A percentile compares a stretch with the other conserved stretches of the same genome.
phyloP scores from a whole-genome alignment of 2,329 filamentous ascomycete species.

The Dothistroma septosporum region DNA sequence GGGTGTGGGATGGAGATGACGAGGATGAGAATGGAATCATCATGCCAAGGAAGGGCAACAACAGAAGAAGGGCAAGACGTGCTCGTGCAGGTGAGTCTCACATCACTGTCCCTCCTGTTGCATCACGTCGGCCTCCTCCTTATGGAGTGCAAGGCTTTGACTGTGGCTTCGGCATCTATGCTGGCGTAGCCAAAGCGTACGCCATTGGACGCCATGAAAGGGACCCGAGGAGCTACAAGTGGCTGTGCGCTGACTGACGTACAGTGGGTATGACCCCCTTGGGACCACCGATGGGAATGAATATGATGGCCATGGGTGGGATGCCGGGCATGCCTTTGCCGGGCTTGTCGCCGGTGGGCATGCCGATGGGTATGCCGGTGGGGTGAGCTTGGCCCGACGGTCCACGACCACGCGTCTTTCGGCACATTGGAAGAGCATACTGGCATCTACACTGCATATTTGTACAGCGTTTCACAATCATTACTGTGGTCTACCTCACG shows the following conservation, averaged over 20 bases:
- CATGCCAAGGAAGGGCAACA: not conserved
- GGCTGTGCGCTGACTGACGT: conserved; percentile 4
- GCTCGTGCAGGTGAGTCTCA: not conserved
- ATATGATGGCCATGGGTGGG: conserved; percentile 2
- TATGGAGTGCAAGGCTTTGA: not conserved
- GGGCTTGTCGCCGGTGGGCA: not conserved
- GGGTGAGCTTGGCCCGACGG: not conserved
- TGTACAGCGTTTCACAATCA: not conserved
- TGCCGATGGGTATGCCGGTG: not conserved
- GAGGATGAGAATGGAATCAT: conserved; percentile 7
- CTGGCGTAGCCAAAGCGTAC: not conserved
- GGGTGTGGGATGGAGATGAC: conserved; percentile 12
- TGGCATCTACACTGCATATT: not conserved
- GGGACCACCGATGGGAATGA: conserved; percentile 2
- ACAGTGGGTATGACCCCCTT: not conserved
- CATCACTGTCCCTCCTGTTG: not conserved
- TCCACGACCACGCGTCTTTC: not conserved
- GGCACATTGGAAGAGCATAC: not conserved
- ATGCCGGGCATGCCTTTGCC: not conserved
- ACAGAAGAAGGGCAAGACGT: not conserved
- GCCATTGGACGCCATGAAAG: not conserved
- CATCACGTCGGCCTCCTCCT: not conserved
- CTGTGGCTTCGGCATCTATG: conserved; percentile 1
- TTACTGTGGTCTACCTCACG: not conserved
- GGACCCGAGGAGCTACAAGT: conserved; percentile 1